Evolutionary conservation across 2,329 filamentous ascomycete species (phyloP).

Genomic region (Catunica adiposa): DNA sequence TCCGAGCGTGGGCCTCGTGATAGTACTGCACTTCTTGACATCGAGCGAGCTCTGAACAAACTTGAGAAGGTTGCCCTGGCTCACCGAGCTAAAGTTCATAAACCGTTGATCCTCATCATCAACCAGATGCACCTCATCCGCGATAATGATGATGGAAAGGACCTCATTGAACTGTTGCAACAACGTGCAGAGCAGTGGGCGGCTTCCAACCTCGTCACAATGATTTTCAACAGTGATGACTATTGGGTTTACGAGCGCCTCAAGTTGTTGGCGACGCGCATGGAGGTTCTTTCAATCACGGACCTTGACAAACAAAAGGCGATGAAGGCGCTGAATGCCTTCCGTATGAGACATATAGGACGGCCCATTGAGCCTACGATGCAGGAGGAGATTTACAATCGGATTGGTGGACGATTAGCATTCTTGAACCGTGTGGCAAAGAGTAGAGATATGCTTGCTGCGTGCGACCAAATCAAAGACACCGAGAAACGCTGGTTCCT

Average conservation of each 20-base stretch:
- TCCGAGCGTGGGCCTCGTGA: slow-evolving; percentile 86
- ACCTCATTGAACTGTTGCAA: slow-evolving; percentile 85
- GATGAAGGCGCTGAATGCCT: slow-evolving; percentile 58
- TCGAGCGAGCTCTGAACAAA: slow-evolving; percentile 94
- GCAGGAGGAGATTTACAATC: slow-evolving; percentile 67
- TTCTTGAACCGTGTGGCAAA: slow-evolving; percentile 87
- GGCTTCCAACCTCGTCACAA: slow-evolving; percentile 73
- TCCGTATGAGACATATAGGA: slow-evolving; percentile 61
- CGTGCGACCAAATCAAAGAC: slow-evolving; percentile 53
- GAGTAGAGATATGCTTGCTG: slow-evolving; percentile 58
- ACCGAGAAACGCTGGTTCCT: slow-evolving; percentile 62
- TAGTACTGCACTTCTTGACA: slow-evolving; percentile 80
- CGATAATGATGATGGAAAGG: slow-evolving; percentile 82
- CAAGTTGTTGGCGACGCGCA: slow-evolving; percentile 80
- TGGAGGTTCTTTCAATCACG: slow-evolving; percentile 78
- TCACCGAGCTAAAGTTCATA: slow-evolving; percentile 42
- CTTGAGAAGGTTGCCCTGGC: slow-evolving; percentile 83
- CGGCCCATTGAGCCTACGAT: slow-evolving; percentile 38
- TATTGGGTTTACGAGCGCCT: slow-evolving; percentile 97
- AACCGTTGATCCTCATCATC: slow-evolving; percentile 78
- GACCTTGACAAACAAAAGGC: slow-evolving; percentile 70
- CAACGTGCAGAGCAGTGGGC: slow-evolving; percentile 96
- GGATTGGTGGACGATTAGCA: slow-evolving; percentile 72
- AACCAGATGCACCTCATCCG: slow-evolving; percentile 85
- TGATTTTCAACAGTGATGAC: slow-evolving; percentile 91